Evolutionary conservation across 108 stramenopile genomes (phyloP), one percentile per base, ranked within the genome.

Genomic region (Schizochytrium sp.): DNA sequence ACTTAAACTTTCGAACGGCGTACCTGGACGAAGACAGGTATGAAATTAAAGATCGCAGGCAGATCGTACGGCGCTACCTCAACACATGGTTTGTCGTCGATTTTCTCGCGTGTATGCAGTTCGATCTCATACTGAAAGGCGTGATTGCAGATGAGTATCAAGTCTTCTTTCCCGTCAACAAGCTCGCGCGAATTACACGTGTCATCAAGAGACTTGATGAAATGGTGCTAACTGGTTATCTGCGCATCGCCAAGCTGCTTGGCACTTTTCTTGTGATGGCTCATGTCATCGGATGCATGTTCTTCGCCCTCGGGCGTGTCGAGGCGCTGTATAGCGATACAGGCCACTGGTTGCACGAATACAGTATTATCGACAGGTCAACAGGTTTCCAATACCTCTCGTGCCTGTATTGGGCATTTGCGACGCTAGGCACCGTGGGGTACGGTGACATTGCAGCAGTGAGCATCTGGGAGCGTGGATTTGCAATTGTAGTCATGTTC

Each of bases 391-490:
- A 87, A 12, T 91, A 91, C 44, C 87, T 83, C 34, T 43, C 87
- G 57, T 89, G 89, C 18, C 60, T 91, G 44, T 91, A 91, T 60
- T 91, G 89, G 76, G 88, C 91, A 44, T 87, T 72, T 23, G 83
- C 89, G 8, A 91, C 91, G 44, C 60, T 91, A 4, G 89, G 88
- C 16, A 91, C 91, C 4, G 91, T 91, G 5, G 91, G 91, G 59
- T 91, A 89, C 58, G 91, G 91, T 28, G 91, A 91, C 89, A 87
- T 91, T 34, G 29, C 29, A 5, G 89, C 91, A 1, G 51, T 53
- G 53, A 87, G 63, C 16, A 18, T 53, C 5, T 29, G 44, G 16
- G 72, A 83, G 47, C 47, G 87, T 0, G 53, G 41, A 21, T 69
- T 91, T 44, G 58, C 72, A 18, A 47, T 91, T 16, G 57, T 91